Base-by-base conservation (phyloP, 192 early-diverging fungal genomes). In the Entophlyctis luteolus region DNA sequence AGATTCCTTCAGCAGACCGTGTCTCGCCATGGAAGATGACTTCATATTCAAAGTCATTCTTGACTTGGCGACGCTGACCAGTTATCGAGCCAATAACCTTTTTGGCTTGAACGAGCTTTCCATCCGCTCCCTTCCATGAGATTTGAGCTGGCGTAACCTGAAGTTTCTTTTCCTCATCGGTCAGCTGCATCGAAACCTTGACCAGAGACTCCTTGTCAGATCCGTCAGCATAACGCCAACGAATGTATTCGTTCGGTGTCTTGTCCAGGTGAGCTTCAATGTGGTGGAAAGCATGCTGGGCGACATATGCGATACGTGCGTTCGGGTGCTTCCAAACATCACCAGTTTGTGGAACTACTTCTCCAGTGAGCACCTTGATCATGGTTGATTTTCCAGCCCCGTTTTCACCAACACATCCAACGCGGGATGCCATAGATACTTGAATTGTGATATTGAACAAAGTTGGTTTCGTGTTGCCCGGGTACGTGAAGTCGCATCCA, bases 261-360 rank as follows among this genome's bases (percentile, higher is more conserved):
- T 89, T 87, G 80, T 92, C 89, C 38, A 90, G 50, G 75, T 92
- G 90, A 56, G 89, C 84, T 60, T 92, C 88, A 56, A 92, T 75
- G 82, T 92, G 90, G 73, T 92, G 87, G 87, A 92, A 89, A 58
- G 90, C 88, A 73, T 92, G 91, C 70, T 92, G 91, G 23, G 89
- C 88, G 70, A 92, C 88, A 74, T 91, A 91, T 55, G 89, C 90
- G 69, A 92, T 84, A 82, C 91, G 87, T 14, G 91, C 77, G 74
- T 89, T 89, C 75, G 89, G 91, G 72, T 92, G 89, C 76, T 90
- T 83, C 82, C 83, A 88, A 27, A 90, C 83, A 27, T 80, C 81
- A 68, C 90, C 90, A 23, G 78, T 75, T 71, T 87, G 83, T 28
- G 89, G 79, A 10, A 79, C 73, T 31, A 85, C 75, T 76, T 91